Evolutionary conservation across 1,284 basidiomycete genomes (phyloP), one percentile per base, ranked within the genome.

Genomic region (Ceratobasidium sp.): DNA sequence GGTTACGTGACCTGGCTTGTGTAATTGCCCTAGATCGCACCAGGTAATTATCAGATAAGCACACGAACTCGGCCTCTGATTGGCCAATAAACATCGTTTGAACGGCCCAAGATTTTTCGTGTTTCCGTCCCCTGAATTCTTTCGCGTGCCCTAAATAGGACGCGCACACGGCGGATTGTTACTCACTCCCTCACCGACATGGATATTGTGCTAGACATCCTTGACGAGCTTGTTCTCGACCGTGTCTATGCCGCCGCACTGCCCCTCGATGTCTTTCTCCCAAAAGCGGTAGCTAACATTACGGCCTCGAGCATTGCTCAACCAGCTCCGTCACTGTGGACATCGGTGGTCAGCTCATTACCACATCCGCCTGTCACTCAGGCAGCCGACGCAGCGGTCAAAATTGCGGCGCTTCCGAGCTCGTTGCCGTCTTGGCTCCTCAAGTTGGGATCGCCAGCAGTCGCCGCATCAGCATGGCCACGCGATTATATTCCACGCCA

Each of bases 401-500:
- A 56, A 52, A 13, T 55, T 35, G 43, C 82, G 82, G 17, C 73
- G 85, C 45, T 50, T 31, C 43, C 64, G 3, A 68, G 52, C 32
- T 2, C 25, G n/a, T 17, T 68, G 25, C 64, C 64, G 12, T 1
- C 64, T n/a, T 70, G 49, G 64, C 56, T n/a, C 57, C 70, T 42
- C 68, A 74, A 68, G 60, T 72, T 50, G 47, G 70, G 29, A 52
- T 54, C 64, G 15, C 73, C 74, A 58, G 74, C 79, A 69, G 74
- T 77, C 13, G 75, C 79, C 50, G 72, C 83, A 7, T 91, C 90
- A 2, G 89, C 88, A 43, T 93, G 92, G 88, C 85, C 92, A 0
- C 85, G 94, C 55, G 89, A 94, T 75, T 87, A 90, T 76, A 76
- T 95, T 7, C 84, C 86, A 0, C 86, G 96, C 40, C 96, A 98